phyloP scores from a whole-genome alignment of 1,284 basidiomycete genomes.

The Moesziomyces globuligerus region DNA sequence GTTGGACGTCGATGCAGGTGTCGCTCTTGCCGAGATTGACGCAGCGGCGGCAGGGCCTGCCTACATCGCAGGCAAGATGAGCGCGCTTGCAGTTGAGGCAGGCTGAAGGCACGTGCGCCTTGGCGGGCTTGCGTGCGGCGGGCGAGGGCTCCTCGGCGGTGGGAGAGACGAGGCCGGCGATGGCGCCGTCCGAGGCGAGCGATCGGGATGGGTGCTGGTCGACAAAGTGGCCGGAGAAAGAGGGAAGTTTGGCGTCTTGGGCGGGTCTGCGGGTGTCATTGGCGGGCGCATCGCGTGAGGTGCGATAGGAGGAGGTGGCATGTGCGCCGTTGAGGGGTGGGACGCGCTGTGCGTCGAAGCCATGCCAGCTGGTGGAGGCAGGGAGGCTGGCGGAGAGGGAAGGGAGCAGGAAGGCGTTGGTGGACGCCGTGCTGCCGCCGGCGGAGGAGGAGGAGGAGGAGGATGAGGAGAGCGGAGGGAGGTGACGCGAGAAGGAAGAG shows the following conservation, averaged over 20 bases:
- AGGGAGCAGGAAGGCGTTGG: slow-evolving; percentile 33
- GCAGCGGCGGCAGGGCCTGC: slow-evolving; percentile 55
- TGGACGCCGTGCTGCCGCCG: slow-evolving; percentile 1
- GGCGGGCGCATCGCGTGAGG: slow-evolving; percentile 9
- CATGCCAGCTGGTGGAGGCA: slow-evolving; percentile 31
- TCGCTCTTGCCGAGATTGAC: slow-evolving; percentile 58
- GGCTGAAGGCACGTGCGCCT: slow-evolving; percentile 54
- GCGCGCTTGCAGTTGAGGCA: slow-evolving; percentile 60
- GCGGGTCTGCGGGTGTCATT: slow-evolving; percentile 7
- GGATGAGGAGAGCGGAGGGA: slow-evolving; percentile 23
- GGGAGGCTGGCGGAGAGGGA: slow-evolving; percentile 38
- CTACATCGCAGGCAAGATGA: slow-evolving; percentile 57
- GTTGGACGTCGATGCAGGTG: slow-evolving; percentile 60
- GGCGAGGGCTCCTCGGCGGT: slow-evolving; percentile 12
- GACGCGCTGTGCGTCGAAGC: slow-evolving; percentile 5
- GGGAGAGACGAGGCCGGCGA: slow-evolving; percentile 20
- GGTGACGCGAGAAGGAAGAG: slow-evolving; percentile 30
- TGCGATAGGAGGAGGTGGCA: slow-evolving; percentile 8
- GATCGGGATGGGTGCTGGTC: slow-evolving; percentile 10
- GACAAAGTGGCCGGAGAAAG: slow-evolving; percentile 19
- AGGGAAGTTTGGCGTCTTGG: slow-evolving; percentile 19
- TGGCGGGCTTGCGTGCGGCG: slow-evolving; percentile 46
- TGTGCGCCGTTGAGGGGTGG: slow-evolving; percentile 3
- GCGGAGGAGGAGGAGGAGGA: slow-evolving; percentile 14
- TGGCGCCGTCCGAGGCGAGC: not conserved